Base-by-base conservation (phyloP, 495 filamentous ascomycete species). In the Peziza echinospora region DNA sequence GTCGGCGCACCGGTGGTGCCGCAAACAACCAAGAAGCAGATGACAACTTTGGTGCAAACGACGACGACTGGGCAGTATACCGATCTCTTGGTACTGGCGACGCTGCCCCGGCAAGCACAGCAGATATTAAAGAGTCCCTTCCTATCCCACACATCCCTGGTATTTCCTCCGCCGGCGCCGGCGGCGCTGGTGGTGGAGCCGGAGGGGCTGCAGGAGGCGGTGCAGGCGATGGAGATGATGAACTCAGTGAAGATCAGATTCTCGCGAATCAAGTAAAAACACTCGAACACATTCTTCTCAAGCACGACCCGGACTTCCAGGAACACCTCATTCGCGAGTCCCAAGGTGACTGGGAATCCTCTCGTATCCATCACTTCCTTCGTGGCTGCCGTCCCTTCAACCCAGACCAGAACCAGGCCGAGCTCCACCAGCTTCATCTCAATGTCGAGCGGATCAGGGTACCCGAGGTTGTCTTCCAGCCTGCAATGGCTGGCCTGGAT, bases 31-130 rank as follows among this genome's bases (percentile, higher is more conserved):
- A 11, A 11, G 58, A 53, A 6, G 63, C 80, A 53, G 89, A 97
- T 54, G 89, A 97, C 57, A 82, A 80, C 48, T 97, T 97, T 58
- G 89, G 89, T 47, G 86, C 87, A 26, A 89, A 97, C 58, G 89
- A 97, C 53, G 84, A 87, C 47, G 89, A 97, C 61, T 97, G 89
- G 89, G 80, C 80, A 45, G 83, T 97, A 11, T 97, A 97, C 63
- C 77, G 91, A 17, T 79, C 75, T 21, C 86, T 97, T 37, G 84
- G 84, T 3, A 83, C 77, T 1, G 84, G 80, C 13, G 69, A 69
- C 47, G 64, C 63, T 24, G n/a, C n/a, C n/a, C n/a, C n/a, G n/a
- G n/a, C n/a, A n/a, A n/a, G n/a, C n/a, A n/a, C n/a, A n/a, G n/a
- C n/a, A n/a, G n/a, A n/a, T n/a, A n/a, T n/a, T n/a, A n/a, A n/a